These are phyloP conservation scores for Colletotrichum euphorbiae DNA, from an alignment of 2,329 filamentous ascomycete genomes.

Conservation along the genomic window DNA sequence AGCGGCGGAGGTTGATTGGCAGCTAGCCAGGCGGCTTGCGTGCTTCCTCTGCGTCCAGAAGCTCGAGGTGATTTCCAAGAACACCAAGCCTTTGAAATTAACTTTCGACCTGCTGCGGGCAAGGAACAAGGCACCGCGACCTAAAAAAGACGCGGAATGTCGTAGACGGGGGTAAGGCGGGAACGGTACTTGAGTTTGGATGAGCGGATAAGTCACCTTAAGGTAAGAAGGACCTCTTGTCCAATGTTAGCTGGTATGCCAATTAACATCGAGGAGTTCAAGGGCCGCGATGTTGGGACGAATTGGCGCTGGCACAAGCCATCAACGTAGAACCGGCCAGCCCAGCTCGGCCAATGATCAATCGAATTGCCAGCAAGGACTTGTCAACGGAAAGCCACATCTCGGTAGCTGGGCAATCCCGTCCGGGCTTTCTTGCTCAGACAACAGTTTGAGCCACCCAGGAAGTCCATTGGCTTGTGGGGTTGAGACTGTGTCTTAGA, in stretches of 20 bases:
- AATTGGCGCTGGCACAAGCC: conserved; percentile 26
- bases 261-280: conserved; percentile 8
- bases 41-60: conserved; percentile 38
- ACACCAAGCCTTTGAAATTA: conserved; percentile 32
- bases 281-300: conserved; percentile 23
- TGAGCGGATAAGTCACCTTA: conserved; percentile 7
- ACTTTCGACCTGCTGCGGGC: conserved; percentile 36
- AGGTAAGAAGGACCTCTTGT: conserved; percentile 8
- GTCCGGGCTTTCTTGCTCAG: conserved; percentile 2
- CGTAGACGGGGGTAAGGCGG: conserved; percentile 35
- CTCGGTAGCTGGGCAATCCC: conserved; percentile 30
- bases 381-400: conserved; percentile 16
- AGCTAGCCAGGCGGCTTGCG: conserved; percentile 27
- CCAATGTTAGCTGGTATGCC: background rate
- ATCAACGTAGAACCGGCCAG: background rate
- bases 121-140: conserved; percentile 36
- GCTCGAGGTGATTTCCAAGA: conserved; percentile 28
- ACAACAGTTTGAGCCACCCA: conserved; percentile 14
- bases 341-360: conserved; percentile 16
- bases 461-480: conserved; percentile 3
- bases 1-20: conserved; percentile 35
- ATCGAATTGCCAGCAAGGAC: conserved; percentile 10
- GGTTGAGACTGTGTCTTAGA: conserved; percentile 28
- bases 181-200: conserved; percentile 34
- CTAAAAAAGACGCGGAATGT: conserved; percentile 37